phyloP scores from a whole-genome alignment of 495 filamentous ascomycete species.

The Tetracladium setigerum region DNA sequence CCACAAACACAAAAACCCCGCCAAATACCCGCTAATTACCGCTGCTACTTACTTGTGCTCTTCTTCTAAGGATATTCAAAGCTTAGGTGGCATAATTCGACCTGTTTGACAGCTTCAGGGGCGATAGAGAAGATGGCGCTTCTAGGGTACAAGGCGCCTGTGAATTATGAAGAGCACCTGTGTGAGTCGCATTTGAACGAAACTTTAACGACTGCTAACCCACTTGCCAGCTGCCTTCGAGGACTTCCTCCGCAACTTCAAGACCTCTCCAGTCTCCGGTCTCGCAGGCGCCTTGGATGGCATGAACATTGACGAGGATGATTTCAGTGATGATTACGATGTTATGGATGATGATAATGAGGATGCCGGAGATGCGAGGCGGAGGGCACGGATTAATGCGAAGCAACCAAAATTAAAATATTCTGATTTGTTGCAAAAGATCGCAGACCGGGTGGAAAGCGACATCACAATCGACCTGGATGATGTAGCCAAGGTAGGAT shows the following conservation, averaged over 20 bases:
- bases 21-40: background rate
- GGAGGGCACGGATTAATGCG: conserved; percentile 34
- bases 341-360: conserved; percentile 77
- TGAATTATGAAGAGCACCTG: conserved; percentile 83
- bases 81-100: too few relatives aligned
- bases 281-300: conserved; percentile 64
- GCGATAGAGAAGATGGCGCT: conserved; percentile 59
- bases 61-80: too few relatives aligned
- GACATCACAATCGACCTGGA: conserved; percentile 85
- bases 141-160: conserved; percentile 60
- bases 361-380: conserved; percentile 34
- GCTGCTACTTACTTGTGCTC: background rate
- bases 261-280: conserved; percentile 66
- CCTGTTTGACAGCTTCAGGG: conserved; percentile 1
- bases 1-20: background rate
- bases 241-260: conserved; percentile 82
- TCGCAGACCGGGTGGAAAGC: conserved; percentile 67
- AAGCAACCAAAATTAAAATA: conserved; percentile 73
- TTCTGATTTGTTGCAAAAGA: conserved; percentile 78
- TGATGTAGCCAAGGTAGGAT: conserved; percentile 61
- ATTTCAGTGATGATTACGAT: conserved; percentile 88
- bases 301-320: conserved; percentile 80
- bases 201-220: conserved; percentile 17
- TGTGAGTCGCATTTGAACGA: conserved; percentile 35
- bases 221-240: conserved; percentile 62